Percentiles rank a stretch among this genome's conserved stretches.
These are phyloP conservation scores for Boletus rex-veris DNA, from an alignment of 768 basidiomycete species.

Conservation along the genomic window DNA sequence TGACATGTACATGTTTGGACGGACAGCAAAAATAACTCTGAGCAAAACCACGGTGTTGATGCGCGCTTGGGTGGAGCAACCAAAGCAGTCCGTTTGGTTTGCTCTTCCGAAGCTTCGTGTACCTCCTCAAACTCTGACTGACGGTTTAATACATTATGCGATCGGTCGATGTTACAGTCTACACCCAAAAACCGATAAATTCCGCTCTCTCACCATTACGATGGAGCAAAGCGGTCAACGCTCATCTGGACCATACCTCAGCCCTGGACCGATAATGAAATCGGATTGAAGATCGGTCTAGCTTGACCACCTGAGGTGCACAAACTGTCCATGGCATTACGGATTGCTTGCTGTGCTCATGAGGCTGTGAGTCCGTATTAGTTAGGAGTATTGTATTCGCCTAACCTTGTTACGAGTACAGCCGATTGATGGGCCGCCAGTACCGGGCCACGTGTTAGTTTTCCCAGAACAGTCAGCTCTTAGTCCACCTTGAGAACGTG, in stretches of 20 bases:
- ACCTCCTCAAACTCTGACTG: neutral
- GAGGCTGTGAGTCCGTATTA: constrained; percentile 14
- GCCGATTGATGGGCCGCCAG: neutral
- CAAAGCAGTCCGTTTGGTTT: too few species aligned
- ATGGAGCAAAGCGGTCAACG: neutral
- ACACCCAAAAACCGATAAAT: too few species aligned
- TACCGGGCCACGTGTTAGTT: constrained; percentile 13
- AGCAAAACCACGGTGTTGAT: too few species aligned
- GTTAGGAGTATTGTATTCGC: constrained; percentile 17
- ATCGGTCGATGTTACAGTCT: too few species aligned
- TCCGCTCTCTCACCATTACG: constrained; percentile 4
- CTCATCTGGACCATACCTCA: neutral
- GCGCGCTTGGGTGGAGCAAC: too few species aligned
- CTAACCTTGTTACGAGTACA: constrained; percentile 8
- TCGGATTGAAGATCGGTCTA: neutral
- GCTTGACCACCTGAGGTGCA: neutral
- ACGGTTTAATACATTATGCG: too few species aligned
- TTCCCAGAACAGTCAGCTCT: constrained; percentile 18
- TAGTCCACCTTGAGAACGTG: constrained; percentile 14
- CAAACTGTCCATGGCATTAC: neutral
- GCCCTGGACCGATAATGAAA: neutral
- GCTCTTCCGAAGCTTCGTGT: too few species aligned
- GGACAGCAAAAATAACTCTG: too few species aligned
- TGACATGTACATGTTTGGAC: too few species aligned
- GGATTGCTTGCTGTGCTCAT: too few species aligned